Evolutionary conservation across 2,329 filamentous ascomycete genomes (phyloP).

Genomic region (Chalaropsis thielavioides): DNA sequence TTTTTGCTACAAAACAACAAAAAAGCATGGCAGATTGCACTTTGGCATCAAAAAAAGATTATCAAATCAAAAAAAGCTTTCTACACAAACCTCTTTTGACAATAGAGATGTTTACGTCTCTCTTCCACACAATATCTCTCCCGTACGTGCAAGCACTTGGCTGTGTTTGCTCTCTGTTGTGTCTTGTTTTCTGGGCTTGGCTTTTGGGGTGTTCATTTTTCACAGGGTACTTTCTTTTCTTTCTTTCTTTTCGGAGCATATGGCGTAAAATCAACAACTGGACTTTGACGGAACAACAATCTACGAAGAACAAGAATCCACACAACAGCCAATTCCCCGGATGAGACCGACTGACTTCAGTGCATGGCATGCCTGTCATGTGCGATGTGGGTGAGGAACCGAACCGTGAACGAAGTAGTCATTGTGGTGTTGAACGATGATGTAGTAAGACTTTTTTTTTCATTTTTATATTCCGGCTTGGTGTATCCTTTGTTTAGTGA

Average conservation of each 20-base stretch:
- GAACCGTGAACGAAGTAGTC: neutral
- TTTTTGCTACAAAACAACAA: constrained; percentile 4
- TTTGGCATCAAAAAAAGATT: constrained; percentile 12
- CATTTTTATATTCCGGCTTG: neutral
- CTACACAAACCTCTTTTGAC: neutral
- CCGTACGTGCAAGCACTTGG: constrained; percentile 2
- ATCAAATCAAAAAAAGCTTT: constrained; percentile 15
- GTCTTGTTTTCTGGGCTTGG: constrained; percentile 16
- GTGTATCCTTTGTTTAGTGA: neutral
- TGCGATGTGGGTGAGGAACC: neutral
- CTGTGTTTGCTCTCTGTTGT: constrained; percentile 11
- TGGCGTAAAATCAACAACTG: constrained; percentile 14
- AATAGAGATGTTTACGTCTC: neutral
- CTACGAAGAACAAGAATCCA: constrained; percentile 17
- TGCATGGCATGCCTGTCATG: neutral
- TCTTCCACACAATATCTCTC: constrained; percentile 3
- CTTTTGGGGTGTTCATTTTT: constrained; percentile 15
- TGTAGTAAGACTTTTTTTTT: neutral
- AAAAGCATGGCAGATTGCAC: constrained; percentile 5
- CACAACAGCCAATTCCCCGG: constrained; percentile 15
- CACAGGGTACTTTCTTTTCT: constrained; percentile 1
- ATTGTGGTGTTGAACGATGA: neutral
- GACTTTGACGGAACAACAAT: constrained; percentile 15
- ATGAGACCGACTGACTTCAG: neutral
- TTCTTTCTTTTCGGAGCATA: constrained; percentile 11